Evolutionary conservation across 2,329 filamentous ascomycete genomes (phyloP).

Genomic region (Cephalotrichum gorgonifer): DNA sequence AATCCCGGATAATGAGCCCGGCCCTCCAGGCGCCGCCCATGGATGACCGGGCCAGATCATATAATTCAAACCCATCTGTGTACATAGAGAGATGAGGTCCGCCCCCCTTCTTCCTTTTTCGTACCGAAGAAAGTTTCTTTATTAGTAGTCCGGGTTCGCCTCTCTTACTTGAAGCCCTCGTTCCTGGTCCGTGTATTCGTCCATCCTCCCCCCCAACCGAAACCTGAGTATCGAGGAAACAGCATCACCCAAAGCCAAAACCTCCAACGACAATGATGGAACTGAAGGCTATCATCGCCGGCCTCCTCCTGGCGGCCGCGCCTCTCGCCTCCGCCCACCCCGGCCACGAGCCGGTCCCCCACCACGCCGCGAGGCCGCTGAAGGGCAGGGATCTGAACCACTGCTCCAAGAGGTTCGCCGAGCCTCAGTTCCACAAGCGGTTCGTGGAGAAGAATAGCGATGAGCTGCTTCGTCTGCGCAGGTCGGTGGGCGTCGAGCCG

Average conservation of each 20-base stretch:
- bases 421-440: constrained; percentile 3
- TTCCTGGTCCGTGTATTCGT: no score
- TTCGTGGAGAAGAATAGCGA: constrained; percentile 4
- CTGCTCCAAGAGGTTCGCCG: constrained; percentile 4
- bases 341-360: constrained; percentile 1
- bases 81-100: no score
- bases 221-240: no score
- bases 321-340: constrained; percentile 1
- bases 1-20: no score
- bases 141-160: no score
- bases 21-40: no score
- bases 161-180: no score
- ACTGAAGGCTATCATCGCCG: not conserved
- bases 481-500: not conserved
- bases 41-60: no score
- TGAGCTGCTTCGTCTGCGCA: constrained; percentile 1
- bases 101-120: no score
- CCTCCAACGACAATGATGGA: constrained; percentile 1
- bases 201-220: no score
- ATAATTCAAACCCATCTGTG: no score
- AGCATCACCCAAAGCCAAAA: not conserved
- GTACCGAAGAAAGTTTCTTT: no score
- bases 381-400: constrained; percentile 1
- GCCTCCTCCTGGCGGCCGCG: constrained; percentile 4
- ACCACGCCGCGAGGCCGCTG: constrained; percentile 2